These are phyloP conservation scores for Spathaspora arborariae DNA, from an alignment of 805 yeast species.

Conservation along the genomic window DNA sequence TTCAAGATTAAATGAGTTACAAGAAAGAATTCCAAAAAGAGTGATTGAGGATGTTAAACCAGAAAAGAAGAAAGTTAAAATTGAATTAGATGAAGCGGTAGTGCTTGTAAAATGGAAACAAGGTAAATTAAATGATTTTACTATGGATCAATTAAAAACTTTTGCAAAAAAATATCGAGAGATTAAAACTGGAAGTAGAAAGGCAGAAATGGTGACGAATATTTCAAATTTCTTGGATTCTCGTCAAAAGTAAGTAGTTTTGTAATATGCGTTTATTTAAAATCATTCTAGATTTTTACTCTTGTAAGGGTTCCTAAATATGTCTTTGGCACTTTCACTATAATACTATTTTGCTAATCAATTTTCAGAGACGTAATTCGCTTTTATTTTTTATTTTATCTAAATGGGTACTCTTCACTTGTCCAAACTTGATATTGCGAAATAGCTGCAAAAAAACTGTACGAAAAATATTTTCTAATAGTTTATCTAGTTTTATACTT, in stretches of 20 bases:
- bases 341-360: no score
- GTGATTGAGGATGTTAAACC: slow-evolving; percentile 1
- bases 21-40: slow-evolving; percentile 9
- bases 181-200: slow-evolving; percentile 35
- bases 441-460: no score
- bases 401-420: no score
- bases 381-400: no score
- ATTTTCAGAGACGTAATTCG: no score
- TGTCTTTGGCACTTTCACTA: no score
- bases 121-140: slow-evolving; percentile 29
- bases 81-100: slow-evolving; percentile 27
- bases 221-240: slow-evolving; percentile 30
- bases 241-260: slow-evolving; percentile 3
- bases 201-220: slow-evolving; percentile 41
- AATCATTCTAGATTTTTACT: no score
- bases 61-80: neutral
- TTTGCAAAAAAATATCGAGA: slow-evolving; percentile 34
- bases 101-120: slow-evolving; percentile 42
- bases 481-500: no score
- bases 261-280: neutral
- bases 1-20: slow-evolving; percentile 9
- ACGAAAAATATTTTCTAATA: no score
- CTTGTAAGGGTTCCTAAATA: no score
- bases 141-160: slow-evolving; percentile 40
- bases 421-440: no score